phyloP scores from a whole-genome alignment of 2,329 filamentous ascomycete genomes.

The Fusarium proliferatum region DNA sequence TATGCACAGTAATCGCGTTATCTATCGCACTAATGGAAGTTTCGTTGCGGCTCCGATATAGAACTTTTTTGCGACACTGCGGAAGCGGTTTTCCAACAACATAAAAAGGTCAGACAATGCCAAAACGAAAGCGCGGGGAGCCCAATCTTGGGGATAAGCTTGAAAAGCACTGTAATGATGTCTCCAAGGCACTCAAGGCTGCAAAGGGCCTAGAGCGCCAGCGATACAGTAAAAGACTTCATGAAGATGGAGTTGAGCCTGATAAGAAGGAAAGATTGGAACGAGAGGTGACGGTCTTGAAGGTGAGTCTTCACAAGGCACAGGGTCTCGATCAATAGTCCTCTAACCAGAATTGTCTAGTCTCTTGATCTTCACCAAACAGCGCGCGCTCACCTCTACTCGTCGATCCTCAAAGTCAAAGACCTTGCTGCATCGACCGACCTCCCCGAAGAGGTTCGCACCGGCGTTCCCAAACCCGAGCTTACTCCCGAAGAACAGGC shows the following conservation, averaged over 20 bases:
- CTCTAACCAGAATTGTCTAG: constrained; percentile 46
- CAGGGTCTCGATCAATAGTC: background rate
- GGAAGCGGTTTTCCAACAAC: constrained; percentile 20
- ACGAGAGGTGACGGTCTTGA: constrained; percentile 67
- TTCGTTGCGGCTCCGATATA: constrained; percentile 38
- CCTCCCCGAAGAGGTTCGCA: constrained; percentile 61
- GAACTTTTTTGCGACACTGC: constrained; percentile 37
- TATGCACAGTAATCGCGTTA: background rate
- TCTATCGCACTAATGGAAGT: constrained; percentile 65
- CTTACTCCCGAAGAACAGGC: constrained; percentile 63
- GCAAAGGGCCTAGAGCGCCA: constrained; percentile 83
- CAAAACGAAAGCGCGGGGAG: constrained; percentile 67
- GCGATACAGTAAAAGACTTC: constrained; percentile 72
- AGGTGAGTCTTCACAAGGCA: constrained; percentile 51
- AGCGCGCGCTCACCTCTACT: constrained; percentile 66
- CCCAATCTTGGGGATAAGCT: constrained; percentile 61
- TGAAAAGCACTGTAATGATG: constrained; percentile 66
- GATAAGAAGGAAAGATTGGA: constrained; percentile 71
- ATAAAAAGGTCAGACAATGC: constrained; percentile 54
- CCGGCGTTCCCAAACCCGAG: constrained; percentile 60
- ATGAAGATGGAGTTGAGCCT: constrained; percentile 56
- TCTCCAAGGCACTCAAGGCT: constrained; percentile 75
- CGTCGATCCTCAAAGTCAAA: constrained; percentile 65
- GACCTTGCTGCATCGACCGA: constrained; percentile 62
- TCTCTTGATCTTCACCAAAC: constrained; percentile 68